phyloP scores from a whole-genome alignment of 179 eudicot species.

The Gypsophila paniculata region DNA sequence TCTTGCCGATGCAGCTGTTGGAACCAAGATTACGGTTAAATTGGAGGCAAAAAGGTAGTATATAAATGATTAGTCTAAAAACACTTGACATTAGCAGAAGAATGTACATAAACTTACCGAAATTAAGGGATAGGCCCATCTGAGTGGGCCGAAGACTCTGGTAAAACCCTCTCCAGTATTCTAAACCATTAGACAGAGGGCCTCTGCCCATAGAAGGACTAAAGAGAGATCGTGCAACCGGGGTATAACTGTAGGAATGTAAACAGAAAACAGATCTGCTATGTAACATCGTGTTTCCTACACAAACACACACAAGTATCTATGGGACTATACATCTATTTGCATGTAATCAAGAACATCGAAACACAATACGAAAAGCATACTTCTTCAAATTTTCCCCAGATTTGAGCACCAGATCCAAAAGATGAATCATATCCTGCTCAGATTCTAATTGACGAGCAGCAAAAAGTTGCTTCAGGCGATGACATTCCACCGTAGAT shows the following conservation, averaged over 20 bases:
- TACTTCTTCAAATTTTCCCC: conserved; percentile 28
- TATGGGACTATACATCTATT: not conserved
- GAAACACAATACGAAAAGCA: not conserved
- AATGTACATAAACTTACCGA: conserved; percentile 31
- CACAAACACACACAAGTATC: too few relatives aligned
- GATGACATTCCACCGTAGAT: conserved; percentile 35
- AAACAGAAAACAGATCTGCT: not conserved
- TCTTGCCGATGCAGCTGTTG: conserved; percentile 20
- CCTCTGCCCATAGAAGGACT: conserved; percentile 26
- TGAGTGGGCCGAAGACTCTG: conserved; percentile 69
- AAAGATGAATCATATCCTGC: conserved; percentile 52
- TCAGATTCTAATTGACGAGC: conserved; percentile 39
- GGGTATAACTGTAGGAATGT: conserved; percentile 35
- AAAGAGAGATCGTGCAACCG: conserved; percentile 53
- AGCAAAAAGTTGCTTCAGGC: conserved; percentile 32
- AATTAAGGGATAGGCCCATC: conserved; percentile 58
- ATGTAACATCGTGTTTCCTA: not conserved
- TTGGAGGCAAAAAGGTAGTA: not conserved
- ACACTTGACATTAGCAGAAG: not conserved
- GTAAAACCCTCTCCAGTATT: conserved; percentile 53
- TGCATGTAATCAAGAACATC: not conserved
- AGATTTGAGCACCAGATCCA: conserved; percentile 49
- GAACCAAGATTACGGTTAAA: not conserved
- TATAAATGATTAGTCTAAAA: not conserved
- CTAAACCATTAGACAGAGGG: conserved; percentile 38